Evolutionary conservation across 2,329 filamentous ascomycete species (phyloP).

Genomic region (Daldinia sp.): DNA sequence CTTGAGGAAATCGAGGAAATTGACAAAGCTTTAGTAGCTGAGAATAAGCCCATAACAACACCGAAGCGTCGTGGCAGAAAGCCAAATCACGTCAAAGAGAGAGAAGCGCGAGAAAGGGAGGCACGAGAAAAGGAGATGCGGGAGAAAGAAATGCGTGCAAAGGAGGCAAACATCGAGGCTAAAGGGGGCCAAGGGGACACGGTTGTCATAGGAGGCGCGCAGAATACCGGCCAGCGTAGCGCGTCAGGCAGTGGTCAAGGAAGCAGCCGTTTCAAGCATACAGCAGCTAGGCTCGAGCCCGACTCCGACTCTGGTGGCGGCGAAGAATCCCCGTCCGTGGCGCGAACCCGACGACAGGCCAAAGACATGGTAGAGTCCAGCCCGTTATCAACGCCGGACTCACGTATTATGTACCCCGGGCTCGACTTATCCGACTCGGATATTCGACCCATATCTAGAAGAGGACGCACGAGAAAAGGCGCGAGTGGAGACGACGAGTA

Average conservation of each 20-base stretch:
- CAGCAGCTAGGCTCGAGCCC: constrained; percentile 42
- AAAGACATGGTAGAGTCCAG: constrained; percentile 40
- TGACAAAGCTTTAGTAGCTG: constrained; percentile 28
- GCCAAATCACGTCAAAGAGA: constrained; percentile 35
- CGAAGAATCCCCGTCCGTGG: constrained; percentile 35
- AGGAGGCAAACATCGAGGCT: not conserved
- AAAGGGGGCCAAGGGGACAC: constrained; percentile 17
- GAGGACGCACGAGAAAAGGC: constrained; percentile 30
- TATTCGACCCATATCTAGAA: constrained; percentile 23
- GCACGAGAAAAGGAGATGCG: not conserved
- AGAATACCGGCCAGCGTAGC: not conserved
- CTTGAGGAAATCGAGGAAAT: constrained; percentile 30
- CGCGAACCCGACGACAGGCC: constrained; percentile 33
- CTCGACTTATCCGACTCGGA: constrained; percentile 39
- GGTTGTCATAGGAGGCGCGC: constrained; percentile 19
- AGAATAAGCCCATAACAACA: constrained; percentile 24
- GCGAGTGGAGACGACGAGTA: constrained; percentile 42
- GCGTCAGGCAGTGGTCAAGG: constrained; percentile 24
- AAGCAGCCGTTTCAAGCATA: constrained; percentile 40
- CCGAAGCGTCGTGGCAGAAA: constrained; percentile 42
- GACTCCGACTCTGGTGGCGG: constrained; percentile 35
- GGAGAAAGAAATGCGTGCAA: not conserved
- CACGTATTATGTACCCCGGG: constrained; percentile 26
- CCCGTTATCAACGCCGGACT: constrained; percentile 43
- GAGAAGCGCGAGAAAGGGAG: not conserved